Evolutionary conservation across 2,329 filamentous ascomycete genomes (phyloP).

Genomic region (Hypomyces rosellus): DNA sequence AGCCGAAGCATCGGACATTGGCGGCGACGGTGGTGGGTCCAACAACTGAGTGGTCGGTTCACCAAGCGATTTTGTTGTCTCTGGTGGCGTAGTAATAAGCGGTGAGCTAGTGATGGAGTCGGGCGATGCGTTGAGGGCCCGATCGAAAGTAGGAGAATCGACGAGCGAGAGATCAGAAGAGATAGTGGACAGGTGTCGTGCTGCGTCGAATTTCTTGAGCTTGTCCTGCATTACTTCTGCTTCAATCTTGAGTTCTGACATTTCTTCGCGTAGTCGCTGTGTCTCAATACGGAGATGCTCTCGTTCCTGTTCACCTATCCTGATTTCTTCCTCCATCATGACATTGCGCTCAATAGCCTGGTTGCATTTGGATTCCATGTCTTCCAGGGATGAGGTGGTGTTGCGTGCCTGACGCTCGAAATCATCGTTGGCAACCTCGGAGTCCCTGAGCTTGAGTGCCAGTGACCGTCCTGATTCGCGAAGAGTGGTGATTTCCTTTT

Average conservation of each 20-base stretch:
- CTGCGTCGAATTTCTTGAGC: constrained; percentile 64
- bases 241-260: constrained; percentile 90
- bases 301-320: constrained; percentile 82
- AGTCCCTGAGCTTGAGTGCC: constrained; percentile 81
- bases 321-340: constrained; percentile 92
- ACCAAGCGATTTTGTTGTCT: constrained; percentile 59
- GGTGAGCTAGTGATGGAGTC: constrained; percentile 84
- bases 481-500: constrained; percentile 92
- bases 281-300: constrained; percentile 84
- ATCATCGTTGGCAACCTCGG: constrained; percentile 97
- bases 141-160: constrained; percentile 67
- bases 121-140: constrained; percentile 66
- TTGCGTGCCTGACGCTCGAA: constrained; percentile 95
- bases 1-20: constrained; percentile 78
- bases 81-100: constrained; percentile 80
- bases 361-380: constrained; percentile 96
- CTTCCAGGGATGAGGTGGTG: constrained; percentile 91
- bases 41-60: constrained; percentile 58
- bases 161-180: constrained; percentile 57
- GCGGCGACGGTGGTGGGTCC: constrained; percentile 89
- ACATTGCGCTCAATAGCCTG: constrained; percentile 86
- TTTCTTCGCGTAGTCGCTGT: constrained; percentile 82
- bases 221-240: constrained; percentile 92
- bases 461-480: constrained; percentile 78
- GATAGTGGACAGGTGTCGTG: constrained; percentile 51